These are phyloP conservation scores for Tylopilus cervinicoccineus DNA, from an alignment of 768 basidiomycete genomes.

Conservation along the genomic window DNA sequence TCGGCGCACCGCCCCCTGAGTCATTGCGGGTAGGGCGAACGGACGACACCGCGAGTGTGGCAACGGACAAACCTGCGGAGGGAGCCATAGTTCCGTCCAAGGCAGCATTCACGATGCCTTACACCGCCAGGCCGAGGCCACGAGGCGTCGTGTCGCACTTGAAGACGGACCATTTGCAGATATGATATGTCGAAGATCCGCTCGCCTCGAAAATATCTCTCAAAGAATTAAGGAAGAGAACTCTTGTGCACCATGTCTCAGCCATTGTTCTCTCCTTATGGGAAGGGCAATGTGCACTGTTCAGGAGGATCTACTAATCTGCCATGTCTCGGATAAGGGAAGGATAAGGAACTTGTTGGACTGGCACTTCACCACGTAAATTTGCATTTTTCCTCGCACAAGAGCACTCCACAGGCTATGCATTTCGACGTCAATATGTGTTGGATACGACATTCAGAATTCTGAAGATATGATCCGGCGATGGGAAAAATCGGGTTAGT, in stretches of 20 bases:
- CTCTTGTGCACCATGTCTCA: constrained; percentile 14
- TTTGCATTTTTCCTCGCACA: constrained; percentile 16
- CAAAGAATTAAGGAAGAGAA: constrained; percentile 7
- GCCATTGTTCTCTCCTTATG: constrained; percentile 30
- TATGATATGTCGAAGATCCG: constrained; percentile 15
- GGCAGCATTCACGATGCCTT: constrained; percentile 7
- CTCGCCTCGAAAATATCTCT: constrained; percentile 4
- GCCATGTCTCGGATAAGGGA: constrained; percentile 21
- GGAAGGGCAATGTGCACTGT: constrained; percentile 28
- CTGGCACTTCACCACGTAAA: constrained; percentile 21
- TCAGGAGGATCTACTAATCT: constrained; percentile 17
- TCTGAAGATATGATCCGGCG: constrained; percentile 22
- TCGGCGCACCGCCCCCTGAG: constrained; percentile 13
- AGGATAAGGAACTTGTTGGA: constrained; percentile 3
- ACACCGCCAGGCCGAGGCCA: constrained; percentile 11
- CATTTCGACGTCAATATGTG: constrained; percentile 3
- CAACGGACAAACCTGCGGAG: constrained; percentile 15
- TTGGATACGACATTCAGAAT: constrained; percentile 5
- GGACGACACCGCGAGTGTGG: constrained; percentile 23
- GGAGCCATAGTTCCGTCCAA: constrained; percentile 9
- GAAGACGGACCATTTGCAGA: constrained; percentile 14
- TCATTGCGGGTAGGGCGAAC: constrained; percentile 3
- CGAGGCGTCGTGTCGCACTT: constrained; percentile 14
- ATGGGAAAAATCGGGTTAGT: constrained; percentile 13
- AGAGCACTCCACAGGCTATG: constrained; percentile 1